Base-by-base conservation (phyloP, 495 filamentous ascomycete genomes). In the Xylaria bambusicola region DNA sequence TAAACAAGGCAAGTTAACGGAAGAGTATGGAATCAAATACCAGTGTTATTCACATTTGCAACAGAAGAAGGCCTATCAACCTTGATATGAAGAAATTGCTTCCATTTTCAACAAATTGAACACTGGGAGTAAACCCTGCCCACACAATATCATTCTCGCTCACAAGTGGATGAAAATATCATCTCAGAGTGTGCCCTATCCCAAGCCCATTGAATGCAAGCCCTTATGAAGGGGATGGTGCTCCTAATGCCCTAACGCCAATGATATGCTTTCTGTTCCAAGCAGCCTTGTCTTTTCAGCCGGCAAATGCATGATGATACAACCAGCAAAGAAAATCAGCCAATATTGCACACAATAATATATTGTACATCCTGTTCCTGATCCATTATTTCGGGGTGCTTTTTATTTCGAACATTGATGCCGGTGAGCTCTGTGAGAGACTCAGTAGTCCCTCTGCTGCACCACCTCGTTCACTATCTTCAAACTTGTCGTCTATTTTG, bases 381-480 rank as follows among this genome's bases (percentile, higher is more conserved):
- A 27, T 4, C 23, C 17, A 27, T 53, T 17, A 17, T 5, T 21
- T 45, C 12, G 17, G 20, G 7, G 15, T 12, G 15, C 3, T 1
- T 4, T 24, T 38, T 36, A 45, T 59, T 52, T 59, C 27, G n/a
- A 59, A 27, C 15, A 24, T 26, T 12, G 56, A 49, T 12, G 33
- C 56, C 13, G 56, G 56, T 45, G 56, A 61, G 44, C 58, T 53
- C 33, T 54, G 49, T 29, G 58, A 61, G 29, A 75, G 60, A 40
- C 71, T 70, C n/a, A 75, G 52, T 50, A 75, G 18, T 10, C 68
- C 73, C 31, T 67, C 72, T 6, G 68, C 71, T 3, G 70, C 71
- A 2, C 66, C 72, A 13, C 63, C 66, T 20, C 42, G 41, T 23
- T 53, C 61, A 24, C 42, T 62, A 29, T 56, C 66, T 35, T 35